These are phyloP conservation scores for Diophrys sp. DNA, from an alignment of 73 alveolate species.

Conservation along the genomic window DNA sequence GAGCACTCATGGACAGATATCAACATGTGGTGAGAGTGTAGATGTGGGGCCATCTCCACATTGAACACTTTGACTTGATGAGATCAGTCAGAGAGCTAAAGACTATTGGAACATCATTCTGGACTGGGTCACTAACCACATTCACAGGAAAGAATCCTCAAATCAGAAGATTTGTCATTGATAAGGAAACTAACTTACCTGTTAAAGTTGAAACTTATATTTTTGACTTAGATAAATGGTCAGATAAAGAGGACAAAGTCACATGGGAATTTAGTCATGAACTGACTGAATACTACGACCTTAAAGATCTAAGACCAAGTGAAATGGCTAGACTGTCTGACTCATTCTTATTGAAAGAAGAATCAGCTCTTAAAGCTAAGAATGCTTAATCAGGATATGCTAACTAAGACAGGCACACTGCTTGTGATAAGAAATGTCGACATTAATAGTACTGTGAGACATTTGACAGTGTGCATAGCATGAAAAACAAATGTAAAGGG, in stretches of 20 bases:
- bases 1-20: conserved; percentile 54
- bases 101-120: conserved; percentile 24
- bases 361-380: neutral
- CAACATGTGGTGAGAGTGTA: conserved; percentile 30
- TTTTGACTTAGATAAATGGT: conserved; percentile 19
- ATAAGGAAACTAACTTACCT: conserved; percentile 35
- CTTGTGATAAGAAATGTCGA: neutral
- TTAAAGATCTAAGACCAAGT: conserved; percentile 30
- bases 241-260: neutral
- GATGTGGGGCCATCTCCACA: conserved; percentile 44
- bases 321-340: neutral
- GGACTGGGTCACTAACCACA: conserved; percentile 48
- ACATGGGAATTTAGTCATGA: conserved; percentile 41
- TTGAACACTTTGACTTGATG: conserved; percentile 16
- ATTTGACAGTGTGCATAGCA: neutral
- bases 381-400: neutral
- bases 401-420: neutral
- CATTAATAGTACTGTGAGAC: neutral
- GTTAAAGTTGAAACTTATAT: conserved; percentile 16
- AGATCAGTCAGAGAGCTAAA: conserved; percentile 5
- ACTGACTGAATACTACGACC: conserved; percentile 6
- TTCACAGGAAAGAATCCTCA: conserved; percentile 26
- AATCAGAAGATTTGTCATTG: conserved; percentile 23
- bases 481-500: neutral
- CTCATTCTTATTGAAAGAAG: neutral